These are phyloP conservation scores for Aspergillus sergii DNA, from an alignment of 2,329 filamentous ascomycete genomes.

Conservation along the genomic window DNA sequence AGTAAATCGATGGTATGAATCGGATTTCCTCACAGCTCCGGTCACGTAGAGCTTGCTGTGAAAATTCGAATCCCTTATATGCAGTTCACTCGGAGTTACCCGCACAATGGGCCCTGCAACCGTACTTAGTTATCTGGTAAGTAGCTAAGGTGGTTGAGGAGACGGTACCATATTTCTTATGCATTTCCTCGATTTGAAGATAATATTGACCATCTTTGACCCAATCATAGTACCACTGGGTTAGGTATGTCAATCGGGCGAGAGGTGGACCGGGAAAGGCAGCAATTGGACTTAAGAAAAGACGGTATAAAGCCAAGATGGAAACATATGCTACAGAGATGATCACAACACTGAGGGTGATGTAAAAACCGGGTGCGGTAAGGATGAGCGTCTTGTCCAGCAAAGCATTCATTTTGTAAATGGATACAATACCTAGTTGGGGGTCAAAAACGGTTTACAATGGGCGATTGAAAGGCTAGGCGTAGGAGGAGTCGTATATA, in stretches of 20 bases:
- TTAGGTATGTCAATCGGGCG: neutral
- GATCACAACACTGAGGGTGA: too few relatives aligned
- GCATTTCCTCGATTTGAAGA: neutral
- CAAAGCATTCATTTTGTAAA: too few relatives aligned
- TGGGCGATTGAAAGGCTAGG: too few relatives aligned
- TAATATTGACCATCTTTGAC: constrained; percentile 6
- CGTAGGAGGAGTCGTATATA: too few relatives aligned
- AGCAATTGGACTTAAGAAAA: constrained; percentile 1
- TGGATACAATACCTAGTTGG: too few relatives aligned
- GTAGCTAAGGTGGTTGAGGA: neutral
- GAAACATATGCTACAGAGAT: too few relatives aligned
- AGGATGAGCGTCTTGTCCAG: too few relatives aligned
- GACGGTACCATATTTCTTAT: neutral
- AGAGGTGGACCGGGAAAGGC: constrained; percentile 1
- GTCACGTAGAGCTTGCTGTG: neutral
- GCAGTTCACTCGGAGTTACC: constrained; percentile 1
- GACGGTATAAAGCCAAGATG: neutral
- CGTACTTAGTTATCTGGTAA: neutral
- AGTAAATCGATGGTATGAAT: neutral
- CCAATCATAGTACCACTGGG: constrained; percentile 6
- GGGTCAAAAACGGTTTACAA: too few relatives aligned
- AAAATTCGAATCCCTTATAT: neutral
- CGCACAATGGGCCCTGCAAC: neutral
- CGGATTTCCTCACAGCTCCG: neutral
- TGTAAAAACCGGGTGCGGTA: too few relatives aligned